Evolutionary conservation across 2,329 filamentous ascomycete genomes (phyloP), one percentile per base, ranked within the genome.

Genomic region (Trichophyton schoenleinii): DNA sequence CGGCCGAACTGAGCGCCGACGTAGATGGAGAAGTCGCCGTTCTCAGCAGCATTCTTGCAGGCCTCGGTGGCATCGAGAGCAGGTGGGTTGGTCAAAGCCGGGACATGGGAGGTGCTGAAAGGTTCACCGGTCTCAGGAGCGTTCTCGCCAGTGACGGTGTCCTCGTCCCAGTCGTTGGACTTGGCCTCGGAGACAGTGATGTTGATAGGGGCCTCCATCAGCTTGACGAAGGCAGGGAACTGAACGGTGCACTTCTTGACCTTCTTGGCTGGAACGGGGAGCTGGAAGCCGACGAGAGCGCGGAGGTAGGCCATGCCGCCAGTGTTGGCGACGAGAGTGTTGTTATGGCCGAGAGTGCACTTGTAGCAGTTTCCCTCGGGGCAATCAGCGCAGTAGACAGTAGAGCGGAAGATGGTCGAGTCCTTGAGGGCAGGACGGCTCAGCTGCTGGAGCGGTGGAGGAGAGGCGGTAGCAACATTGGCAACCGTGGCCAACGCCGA

Each of bases 351-450:
- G 20, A 48, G 46, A 34, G 58, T 60, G 25, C 58, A 60, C 44
- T 52, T 48, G 58, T 60, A 60, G 42, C 58, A 60, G 42, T 60
- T 52, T 8, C 46, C 31, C 44, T 60, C 58, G 13, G 58, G 58
- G 42, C 58, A 60, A 3, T 60, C 44, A 11, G 42, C 42, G 58
- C 58, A 60, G 44, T 22, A 9, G 18, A 46, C 44, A 6, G 58
- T 48, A 15, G 58, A 60, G 42, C 58, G 58, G 8, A 52, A 25
- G 25, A 60, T 60, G 44, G 58, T 60, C 4, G 58, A 42, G 18
- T 60, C 58, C 18, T 60, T 60, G 41, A 38, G 38, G 7, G 58
- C 57, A n/a, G 57, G 57, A 25, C 41, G 57, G 25, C 36, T 58
- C 11, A 58, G 15, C 41, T 58, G 22, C 2, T 28, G 15, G 20